phyloP scores from a whole-genome alignment of 148 eudicot genomes.

The Tetragonia tetragonoides region DNA sequence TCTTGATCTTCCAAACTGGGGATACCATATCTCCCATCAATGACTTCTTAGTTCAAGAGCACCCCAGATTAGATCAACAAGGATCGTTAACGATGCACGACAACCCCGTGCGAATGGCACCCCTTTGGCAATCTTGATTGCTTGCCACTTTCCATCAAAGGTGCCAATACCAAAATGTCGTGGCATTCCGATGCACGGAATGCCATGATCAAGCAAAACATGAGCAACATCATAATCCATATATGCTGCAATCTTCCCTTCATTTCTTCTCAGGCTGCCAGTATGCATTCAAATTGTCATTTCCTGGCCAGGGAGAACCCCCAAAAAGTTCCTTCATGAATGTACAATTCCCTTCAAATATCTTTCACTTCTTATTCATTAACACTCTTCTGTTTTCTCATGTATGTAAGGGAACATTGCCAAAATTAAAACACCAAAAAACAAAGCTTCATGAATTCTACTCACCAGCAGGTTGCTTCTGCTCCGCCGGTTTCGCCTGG shows the following conservation, averaged over 20 bases:
- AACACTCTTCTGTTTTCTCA: not conserved
- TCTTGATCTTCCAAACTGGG: not conserved
- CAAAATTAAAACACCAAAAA: not conserved
- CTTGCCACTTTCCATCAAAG: too few relatives aligned
- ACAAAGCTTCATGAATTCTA: conserved; percentile 14
- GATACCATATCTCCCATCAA: too few relatives aligned
- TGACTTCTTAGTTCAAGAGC: too few relatives aligned
- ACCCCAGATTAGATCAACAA: not conserved
- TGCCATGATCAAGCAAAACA: too few relatives aligned
- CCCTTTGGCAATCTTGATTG: too few relatives aligned
- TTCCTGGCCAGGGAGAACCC: conserved; percentile 47
- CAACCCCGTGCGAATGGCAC: not conserved
- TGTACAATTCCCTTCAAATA: conserved; percentile 19
- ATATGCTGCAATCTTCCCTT: not conserved
- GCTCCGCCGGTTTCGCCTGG: conserved; percentile 76
- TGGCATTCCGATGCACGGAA: too few relatives aligned
- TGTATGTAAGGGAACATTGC: not conserved
- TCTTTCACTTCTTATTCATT: conserved; percentile 17
- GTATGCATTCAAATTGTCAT: conserved; percentile 47
- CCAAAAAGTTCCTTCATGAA: conserved; percentile 22
- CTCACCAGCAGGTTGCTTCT: conserved; percentile 94
- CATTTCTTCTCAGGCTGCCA: conserved; percentile 74
- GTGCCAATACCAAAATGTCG: not conserved
- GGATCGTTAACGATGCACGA: not conserved
- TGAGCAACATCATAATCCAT: too few relatives aligned